Base-by-base conservation (phyloP, 106 monocot genomes). In the Dendrobium officinale region DNA sequence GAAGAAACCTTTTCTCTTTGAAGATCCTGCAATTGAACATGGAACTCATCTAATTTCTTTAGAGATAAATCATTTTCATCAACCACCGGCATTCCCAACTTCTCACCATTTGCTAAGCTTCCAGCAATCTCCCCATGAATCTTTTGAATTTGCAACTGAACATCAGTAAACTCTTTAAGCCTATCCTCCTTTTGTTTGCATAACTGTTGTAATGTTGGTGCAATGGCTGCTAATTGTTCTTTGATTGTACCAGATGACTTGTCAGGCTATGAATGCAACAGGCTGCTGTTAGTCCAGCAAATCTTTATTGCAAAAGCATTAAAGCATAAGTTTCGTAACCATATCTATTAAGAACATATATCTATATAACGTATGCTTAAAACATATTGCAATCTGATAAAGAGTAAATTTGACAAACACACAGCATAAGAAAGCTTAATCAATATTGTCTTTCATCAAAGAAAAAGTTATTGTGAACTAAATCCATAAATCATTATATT, bases 221-320 rank as follows among this genome's bases (percentile, higher is more conserved):
- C 78, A 48, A 97, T 90, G 77, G 94, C 87, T 55, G 84, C 89
- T 66, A 97, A 79, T 80, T 97, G 96, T 85, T 94, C 96, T 79
- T 97, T 97, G 79, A 97, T 94, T 43, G 96, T 94, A n/a, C 88
- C 86, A 80, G 88, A 86, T 37, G 92, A 85, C 73, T 92, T 93
- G 42, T 97, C 96, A 88, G 94, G 88, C 96, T 97, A 83, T 20
- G 70, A 16, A 70, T 31, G 4, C 8, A 70, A 70, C 1, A 70
- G n/a, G n/a, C 27, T 31, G 15, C 4, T 37, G 31, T 70, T 70
- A 70, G 70, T 70, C 37, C 37, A 33, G 70, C 27, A 70, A 70
- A 31, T 2, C 70, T 37, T 70, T 16, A 68, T 9, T 37, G 15
- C 33, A 15, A 70, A 70, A 1, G 70, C 10, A 22, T 20, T 22